A percentile compares a stretch with the other conserved stretches of the same genome.
phyloP scores from a whole-genome alignment of 257 asterid genomes.

The Solanum piurae region DNA sequence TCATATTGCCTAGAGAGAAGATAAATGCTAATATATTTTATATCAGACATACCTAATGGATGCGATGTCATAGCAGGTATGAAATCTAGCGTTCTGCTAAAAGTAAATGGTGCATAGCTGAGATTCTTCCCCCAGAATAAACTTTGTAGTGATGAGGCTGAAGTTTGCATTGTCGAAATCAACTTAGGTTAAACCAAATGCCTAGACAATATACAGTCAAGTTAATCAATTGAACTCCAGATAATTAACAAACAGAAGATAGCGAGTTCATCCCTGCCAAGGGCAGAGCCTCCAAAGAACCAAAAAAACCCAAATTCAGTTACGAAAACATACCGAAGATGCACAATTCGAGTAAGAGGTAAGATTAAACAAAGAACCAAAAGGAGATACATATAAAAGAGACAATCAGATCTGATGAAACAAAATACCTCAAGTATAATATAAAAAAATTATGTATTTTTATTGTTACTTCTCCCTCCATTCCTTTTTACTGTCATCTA shows the following conservation, averaged over 20 bases:
- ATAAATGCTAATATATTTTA: neutral
- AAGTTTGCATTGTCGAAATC: conserved; percentile 33
- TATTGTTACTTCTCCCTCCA: too few species aligned
- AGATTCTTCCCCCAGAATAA: conserved; percentile 13
- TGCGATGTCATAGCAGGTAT: conserved; percentile 16
- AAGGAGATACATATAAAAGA: too few species aligned
- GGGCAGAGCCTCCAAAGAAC: too few species aligned
- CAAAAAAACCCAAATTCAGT: too few species aligned
- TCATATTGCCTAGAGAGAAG: neutral
- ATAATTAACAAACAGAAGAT: neutral
- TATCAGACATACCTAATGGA: conserved; percentile 18
- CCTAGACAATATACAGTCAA: neutral
- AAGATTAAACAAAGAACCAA: too few species aligned
- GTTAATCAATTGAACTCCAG: neutral
- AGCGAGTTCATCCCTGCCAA: neutral
- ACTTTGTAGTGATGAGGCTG: conserved; percentile 8
- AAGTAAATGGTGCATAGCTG: conserved; percentile 6
- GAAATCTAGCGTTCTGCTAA: conserved; percentile 19
- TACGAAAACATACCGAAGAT: too few species aligned
- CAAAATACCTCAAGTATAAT: too few species aligned
- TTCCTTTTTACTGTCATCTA: too few species aligned
- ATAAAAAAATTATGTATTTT: too few species aligned
- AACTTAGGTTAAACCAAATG: neutral
- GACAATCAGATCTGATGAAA: too few species aligned
- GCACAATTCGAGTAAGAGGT: too few species aligned